Evolutionary conservation across 306 rosid genomes (phyloP).

Genomic region (Macrotyloma uniflorum): DNA sequence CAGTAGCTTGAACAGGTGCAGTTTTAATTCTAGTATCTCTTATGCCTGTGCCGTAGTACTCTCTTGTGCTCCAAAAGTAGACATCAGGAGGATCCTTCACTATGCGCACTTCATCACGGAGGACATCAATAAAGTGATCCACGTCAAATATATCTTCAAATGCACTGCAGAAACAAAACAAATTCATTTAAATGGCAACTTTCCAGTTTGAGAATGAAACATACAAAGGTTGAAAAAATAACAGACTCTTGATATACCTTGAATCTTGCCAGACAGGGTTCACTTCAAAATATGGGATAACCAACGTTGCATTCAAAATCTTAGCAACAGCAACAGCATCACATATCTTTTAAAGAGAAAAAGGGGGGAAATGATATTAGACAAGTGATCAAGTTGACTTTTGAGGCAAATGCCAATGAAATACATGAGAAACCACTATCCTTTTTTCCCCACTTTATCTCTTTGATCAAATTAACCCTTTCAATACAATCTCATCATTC

Average conservation of each 20-base stretch:
- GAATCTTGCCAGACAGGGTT: conserved; percentile 98
- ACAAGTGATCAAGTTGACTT: conserved; percentile 16
- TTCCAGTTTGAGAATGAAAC: conserved; percentile 15
- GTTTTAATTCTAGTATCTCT: conserved; percentile 88
- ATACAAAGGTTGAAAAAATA: conserved; percentile 8
- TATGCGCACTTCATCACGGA: conserved; percentile 72
- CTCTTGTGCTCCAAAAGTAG: conserved; percentile 90
- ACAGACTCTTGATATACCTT: conserved; percentile 58
- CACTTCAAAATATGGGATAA: conserved; percentile 87
- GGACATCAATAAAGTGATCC: conserved; percentile 80
- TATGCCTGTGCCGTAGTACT: conserved; percentile 84
- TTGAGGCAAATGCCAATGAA: conserved; percentile 12
- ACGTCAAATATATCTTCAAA: conserved; percentile 93
- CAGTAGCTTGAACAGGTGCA: conserved; percentile 92
- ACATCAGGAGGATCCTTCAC: conserved; percentile 82
- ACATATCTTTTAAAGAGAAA: conserved; percentile 63
- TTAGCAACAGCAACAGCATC: conserved; percentile 98
- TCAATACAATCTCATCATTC: conserved; percentile 29
- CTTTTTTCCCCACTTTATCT: neutral
- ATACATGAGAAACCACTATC: conserved; percentile 35
- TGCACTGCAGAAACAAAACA: conserved; percentile 61
- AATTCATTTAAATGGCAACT: conserved; percentile 1
- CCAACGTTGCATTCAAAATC: conserved; percentile 84
- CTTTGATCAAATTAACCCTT: conserved; percentile 34
- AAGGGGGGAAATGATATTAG: conserved; percentile 9